Base-by-base conservation (phyloP, 257 asterid species). In the Nicotiana benthamiana region DNA sequence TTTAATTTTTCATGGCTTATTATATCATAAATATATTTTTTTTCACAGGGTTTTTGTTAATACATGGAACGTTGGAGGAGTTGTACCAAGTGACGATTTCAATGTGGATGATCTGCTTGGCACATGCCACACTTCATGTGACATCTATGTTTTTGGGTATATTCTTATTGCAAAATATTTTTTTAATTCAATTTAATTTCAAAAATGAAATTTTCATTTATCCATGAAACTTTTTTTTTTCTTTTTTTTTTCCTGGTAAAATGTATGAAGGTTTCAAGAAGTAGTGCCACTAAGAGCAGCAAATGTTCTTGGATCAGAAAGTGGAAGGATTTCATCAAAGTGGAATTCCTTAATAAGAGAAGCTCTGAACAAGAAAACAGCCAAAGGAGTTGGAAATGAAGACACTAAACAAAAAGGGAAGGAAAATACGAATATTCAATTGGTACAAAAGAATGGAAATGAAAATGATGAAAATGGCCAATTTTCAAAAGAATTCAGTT, bases 331-430 rank as follows among this genome's bases (percentile, higher is more conserved):
- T 56, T 72, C 81, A 6, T 63, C 77, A 80, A 87, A 82, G 79
- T 91, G 95, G 95, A 89, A 91, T 74, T 87, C 90, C n/a, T 36
- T 89, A 56, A 88, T 91, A 46, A 83, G 93, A 82, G 36, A 59
- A 27, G 86, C 88, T 22, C 75, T 91, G 4, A 86, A 83, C 82
- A 88, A 83, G 81, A 86, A 36, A 40, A 6, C 65, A 27, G 1
- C 27, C 80, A 62, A 40, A 28, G n/a, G 3, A 24, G 54, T 60
- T 18, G 17, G 7, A 11, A 27, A 26, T 17, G 52, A 40, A 43
- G 24, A 53, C 9, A 11, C 57, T 20, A 59, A 83, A 56, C 72
- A 78, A 26, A 59, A 60, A 63, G 75, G n/a, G 28, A 70, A 75
- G 10, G 56, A 81, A 81, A 57, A 61, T 63, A 26, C 59, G 16